phyloP scores from a whole-genome alignment of 2,329 filamentous ascomycete genomes.

The Talaromyces marneffei region DNA sequence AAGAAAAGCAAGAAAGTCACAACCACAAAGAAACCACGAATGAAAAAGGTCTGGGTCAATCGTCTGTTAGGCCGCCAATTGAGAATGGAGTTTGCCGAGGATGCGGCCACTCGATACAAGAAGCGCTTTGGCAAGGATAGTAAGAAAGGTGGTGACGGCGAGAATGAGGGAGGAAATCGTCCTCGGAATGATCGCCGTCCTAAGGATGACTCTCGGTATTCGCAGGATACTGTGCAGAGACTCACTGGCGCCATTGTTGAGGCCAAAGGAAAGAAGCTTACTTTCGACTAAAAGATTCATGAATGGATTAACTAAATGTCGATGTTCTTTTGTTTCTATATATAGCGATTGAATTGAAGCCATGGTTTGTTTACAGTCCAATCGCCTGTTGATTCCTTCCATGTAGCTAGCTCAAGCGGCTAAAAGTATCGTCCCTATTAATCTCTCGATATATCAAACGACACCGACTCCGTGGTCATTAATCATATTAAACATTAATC shows the following conservation, averaged over 20 bases:
- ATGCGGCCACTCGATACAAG: slow-evolving; percentile 81
- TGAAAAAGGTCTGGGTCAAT: slow-evolving; percentile 70
- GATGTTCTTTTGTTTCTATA: background rate
- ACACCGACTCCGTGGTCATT: background rate
- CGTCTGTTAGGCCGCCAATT: slow-evolving; percentile 71
- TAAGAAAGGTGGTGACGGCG: slow-evolving; percentile 27
- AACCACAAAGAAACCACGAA: slow-evolving; percentile 25
- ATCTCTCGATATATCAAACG: background rate
- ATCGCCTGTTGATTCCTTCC: background rate
- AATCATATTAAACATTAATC: background rate
- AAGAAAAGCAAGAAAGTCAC: slow-evolving; percentile 20
- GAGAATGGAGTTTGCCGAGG: slow-evolving; percentile 89
- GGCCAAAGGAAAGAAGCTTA: slow-evolving; percentile 71
- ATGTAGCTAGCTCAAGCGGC: background rate
- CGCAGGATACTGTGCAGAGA: slow-evolving; percentile 52
- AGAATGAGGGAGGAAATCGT: slow-evolving; percentile 20
- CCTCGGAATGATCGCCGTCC: slow-evolving; percentile 20
- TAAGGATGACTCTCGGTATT: slow-evolving; percentile 35
- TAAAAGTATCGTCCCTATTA: background rate
- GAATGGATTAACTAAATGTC: background rate
- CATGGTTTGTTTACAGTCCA: background rate
- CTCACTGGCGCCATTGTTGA: slow-evolving; percentile 75
- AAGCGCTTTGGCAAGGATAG: slow-evolving; percentile 82
- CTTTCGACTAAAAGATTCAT: slow-evolving; percentile 57
- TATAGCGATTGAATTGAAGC: background rate